Conservation (phyloP, 805 yeast genomes). For the Yarrowia sp. region DNA sequence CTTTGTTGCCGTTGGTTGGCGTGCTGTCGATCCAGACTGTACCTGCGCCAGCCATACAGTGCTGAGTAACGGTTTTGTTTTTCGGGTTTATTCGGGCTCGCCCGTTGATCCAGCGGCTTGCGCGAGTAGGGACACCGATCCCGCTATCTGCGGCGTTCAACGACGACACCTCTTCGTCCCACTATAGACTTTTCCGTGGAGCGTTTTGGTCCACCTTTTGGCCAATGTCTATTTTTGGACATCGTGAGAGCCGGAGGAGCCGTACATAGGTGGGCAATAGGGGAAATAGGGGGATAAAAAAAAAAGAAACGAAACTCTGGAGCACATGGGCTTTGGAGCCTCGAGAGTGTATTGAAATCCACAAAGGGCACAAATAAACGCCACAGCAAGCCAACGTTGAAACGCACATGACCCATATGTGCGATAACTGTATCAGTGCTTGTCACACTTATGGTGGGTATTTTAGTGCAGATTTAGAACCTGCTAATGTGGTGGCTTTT, state of each 20-base stretch:
- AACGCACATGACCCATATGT: background rate
- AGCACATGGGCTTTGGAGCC: background rate
- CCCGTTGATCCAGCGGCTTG: background rate
- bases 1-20: background rate
- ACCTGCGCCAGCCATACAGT: constrained; percentile 9
- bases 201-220: background rate
- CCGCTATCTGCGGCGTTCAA: too few relatives aligned
- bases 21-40: background rate
- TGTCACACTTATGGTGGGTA: background rate
- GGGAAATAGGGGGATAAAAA: background rate
- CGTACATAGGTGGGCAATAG: background rate
- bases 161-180: too few relatives aligned
- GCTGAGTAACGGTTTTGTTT: background rate
- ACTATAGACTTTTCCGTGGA: background rate
- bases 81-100: background rate
- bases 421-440: constrained; percentile 2
- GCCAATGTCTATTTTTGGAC: background rate
- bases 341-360: background rate
- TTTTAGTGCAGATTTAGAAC: background rate
- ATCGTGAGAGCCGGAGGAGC: background rate
- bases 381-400: constrained; percentile 12
- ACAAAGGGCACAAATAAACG: background rate
- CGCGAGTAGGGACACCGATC: too few relatives aligned
- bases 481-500: background rate
- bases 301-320: background rate